Evolutionary conservation across 352 stramenopile species (phyloP).

Genomic region (Globisporangium sylvaticum): DNA sequence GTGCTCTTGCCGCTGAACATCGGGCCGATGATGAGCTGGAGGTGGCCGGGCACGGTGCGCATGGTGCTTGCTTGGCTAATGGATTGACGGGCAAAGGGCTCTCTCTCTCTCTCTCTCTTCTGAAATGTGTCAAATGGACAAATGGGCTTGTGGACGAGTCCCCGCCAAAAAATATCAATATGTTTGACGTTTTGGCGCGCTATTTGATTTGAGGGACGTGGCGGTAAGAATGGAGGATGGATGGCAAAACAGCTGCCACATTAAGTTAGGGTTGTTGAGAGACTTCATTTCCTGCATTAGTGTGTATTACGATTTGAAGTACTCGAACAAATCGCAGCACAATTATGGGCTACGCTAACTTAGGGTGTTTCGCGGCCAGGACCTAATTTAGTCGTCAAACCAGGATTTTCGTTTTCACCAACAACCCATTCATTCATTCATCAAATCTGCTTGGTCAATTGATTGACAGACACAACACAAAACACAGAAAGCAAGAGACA

Average conservation of each 20-base stretch:
- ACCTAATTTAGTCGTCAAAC: background rate
- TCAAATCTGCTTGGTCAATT: background rate
- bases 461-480: background rate
- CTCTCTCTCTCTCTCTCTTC: background rate
- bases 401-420: background rate
- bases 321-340: too few species aligned
- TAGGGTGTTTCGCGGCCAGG: background rate
- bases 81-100: background rate
- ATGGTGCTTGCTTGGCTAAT: conserved; percentile 1
- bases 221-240: background rate
- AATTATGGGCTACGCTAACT: too few species aligned
- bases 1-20: conserved; percentile 90
- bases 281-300: background rate
- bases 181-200: background rate
- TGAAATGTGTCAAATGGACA: conserved; percentile 12
- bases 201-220: conserved; percentile 8
- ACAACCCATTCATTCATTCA: too few species aligned
- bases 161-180: conserved; percentile 4
- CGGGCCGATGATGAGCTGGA: conserved; percentile 83
- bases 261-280: background rate
- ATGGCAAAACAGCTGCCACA: conserved; percentile 1
- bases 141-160: background rate
- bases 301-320: background rate
- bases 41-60: conserved; percentile 38
- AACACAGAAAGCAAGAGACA: background rate